phyloP scores from a whole-genome alignment of 805 yeast genomes.

The Myxozyma neotropica region DNA sequence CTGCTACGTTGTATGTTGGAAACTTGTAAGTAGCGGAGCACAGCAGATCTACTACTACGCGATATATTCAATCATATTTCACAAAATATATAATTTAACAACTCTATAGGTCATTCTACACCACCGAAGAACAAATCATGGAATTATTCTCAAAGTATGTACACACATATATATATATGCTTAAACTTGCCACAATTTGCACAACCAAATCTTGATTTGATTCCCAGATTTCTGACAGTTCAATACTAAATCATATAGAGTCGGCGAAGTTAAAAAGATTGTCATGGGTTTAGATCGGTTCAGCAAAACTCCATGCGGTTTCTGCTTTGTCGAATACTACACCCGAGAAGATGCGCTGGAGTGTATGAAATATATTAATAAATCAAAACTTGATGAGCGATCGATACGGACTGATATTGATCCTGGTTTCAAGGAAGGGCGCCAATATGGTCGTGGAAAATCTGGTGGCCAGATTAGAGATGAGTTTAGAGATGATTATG shows the following conservation, averaged over 20 bases:
- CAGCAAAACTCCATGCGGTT: slow-evolving; percentile 93
- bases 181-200: not conserved
- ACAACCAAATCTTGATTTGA: too few species aligned
- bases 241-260: slow-evolving; percentile 32
- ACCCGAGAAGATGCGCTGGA: slow-evolving; percentile 71
- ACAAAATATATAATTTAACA: too few species aligned
- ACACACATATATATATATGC: not conserved
- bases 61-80: too few species aligned
- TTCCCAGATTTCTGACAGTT: too few species aligned
- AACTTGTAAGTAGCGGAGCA: slow-evolving; percentile 50
- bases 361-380: slow-evolving; percentile 79
- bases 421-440: slow-evolving; percentile 93
- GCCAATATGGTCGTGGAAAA: slow-evolving; percentile 93
- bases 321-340: slow-evolving; percentile 85
- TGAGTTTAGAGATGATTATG: slow-evolving; percentile 54
- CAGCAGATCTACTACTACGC: too few species aligned
- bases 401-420: slow-evolving; percentile 85
- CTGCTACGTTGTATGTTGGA: slow-evolving; percentile 87
- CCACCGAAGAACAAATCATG: slow-evolving; percentile 92
- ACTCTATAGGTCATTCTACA: slow-evolving; percentile 62
- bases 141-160: slow-evolving; percentile 76
- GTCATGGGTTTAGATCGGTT: slow-evolving; percentile 94
- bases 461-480: slow-evolving; percentile 90
- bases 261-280: slow-evolving; percentile 72
- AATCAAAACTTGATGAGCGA: slow-evolving; percentile 82